phyloP scores from a whole-genome alignment of 2,329 filamentous ascomycete genomes.

The Ceratocystis cubensis region DNA sequence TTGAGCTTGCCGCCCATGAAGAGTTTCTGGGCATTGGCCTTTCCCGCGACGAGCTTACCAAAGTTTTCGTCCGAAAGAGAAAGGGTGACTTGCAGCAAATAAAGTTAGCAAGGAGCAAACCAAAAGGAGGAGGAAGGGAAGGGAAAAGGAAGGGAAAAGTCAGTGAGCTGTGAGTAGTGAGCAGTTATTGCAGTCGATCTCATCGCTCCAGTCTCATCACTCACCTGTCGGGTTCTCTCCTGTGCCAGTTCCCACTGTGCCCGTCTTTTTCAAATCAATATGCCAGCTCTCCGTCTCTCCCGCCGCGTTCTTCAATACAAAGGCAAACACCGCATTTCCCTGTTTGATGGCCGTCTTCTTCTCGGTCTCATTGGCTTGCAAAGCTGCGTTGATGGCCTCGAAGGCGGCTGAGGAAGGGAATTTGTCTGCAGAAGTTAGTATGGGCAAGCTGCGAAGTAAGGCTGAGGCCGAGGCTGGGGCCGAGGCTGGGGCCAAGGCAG shows the following conservation, averaged over 20 bases:
- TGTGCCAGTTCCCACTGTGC: constrained; percentile 64
- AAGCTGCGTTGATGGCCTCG: constrained; percentile 66
- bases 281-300: constrained; percentile 80
- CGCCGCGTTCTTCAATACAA: constrained; percentile 77
- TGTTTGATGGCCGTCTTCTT: constrained; percentile 82
- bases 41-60: constrained; percentile 64
- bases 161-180: not conserved
- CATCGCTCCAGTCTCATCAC: constrained; percentile 25
- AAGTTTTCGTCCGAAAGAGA: constrained; percentile 78
- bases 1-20: constrained; percentile 99
- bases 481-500: not conserved
- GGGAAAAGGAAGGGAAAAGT: not conserved
- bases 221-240: constrained; percentile 73
- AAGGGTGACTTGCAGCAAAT: constrained; percentile 57
- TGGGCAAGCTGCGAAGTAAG: not conserved
- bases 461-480: not conserved
- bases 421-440: constrained; percentile 40
- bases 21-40: constrained; percentile 85
- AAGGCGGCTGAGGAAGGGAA: constrained; percentile 89
- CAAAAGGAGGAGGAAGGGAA: not conserved
- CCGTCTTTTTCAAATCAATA: constrained; percentile 87
- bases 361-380: constrained; percentile 56
- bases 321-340: constrained; percentile 76
- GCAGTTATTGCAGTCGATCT: too few relatives aligned
- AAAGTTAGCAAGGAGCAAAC: constrained; percentile 11